Conservation (phyloP, 345 rosid species). For the Citrus reticulata region DNA sequence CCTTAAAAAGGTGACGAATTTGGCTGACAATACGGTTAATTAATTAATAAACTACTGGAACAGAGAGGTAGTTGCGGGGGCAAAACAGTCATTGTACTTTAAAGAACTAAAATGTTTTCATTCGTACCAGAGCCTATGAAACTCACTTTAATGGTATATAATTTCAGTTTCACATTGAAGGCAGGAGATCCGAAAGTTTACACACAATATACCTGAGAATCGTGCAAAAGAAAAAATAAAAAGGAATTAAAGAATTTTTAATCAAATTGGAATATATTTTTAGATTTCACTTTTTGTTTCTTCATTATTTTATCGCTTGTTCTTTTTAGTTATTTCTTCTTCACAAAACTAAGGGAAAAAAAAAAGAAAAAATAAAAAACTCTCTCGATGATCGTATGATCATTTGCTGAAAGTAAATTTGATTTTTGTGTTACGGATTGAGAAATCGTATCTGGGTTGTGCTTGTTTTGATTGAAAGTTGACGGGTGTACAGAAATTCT, state of each 20-base stretch:
- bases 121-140: neutral
- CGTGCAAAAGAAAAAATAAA: constrained; percentile 20
- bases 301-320: constrained; percentile 9
- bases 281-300: constrained; percentile 34
- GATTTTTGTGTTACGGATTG: constrained; percentile 1
- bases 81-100: constrained; percentile 17
- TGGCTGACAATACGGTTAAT: constrained; percentile 11
- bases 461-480: constrained; percentile 17
- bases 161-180: constrained; percentile 28
- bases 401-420: constrained; percentile 14
- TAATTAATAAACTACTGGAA: constrained; percentile 14
- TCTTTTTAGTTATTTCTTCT: constrained; percentile 18
- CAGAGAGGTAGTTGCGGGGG: constrained; percentile 18
- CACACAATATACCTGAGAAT: constrained; percentile 30
- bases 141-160: neutral
- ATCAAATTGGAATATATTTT: constrained; percentile 48
- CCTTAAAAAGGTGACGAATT: neutral
- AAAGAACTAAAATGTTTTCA: neutral
- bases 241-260: constrained; percentile 18
- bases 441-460: constrained; percentile 12
- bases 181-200: constrained; percentile 44
- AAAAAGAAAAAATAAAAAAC: neutral
- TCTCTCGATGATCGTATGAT: constrained; percentile 30
- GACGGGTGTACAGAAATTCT: constrained; percentile 1
- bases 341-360: neutral